Evolutionary conservation across 106 monocot species (phyloP), one percentile per base, ranked within the genome.

Genomic region (Dendrobium nobile): DNA sequence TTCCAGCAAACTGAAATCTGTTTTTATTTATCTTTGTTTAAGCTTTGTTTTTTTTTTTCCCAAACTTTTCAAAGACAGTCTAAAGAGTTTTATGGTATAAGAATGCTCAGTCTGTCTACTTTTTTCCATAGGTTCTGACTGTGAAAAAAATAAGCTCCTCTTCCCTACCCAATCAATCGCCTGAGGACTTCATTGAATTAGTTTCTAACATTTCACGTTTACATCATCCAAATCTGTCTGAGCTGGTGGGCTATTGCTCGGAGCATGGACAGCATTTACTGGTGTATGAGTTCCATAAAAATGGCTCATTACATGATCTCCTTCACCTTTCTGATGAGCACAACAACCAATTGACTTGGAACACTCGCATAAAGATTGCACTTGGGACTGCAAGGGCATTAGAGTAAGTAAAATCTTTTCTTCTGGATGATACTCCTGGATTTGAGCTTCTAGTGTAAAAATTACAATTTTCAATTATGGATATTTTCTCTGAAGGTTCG

Each of bases 301-400:
- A 93, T 81, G 93, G 93, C 10, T 89, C 93, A 9, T 82, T 93
- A 33, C 84, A 87, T 73, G 93, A 93, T 79, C 84, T 88, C 47
- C 90, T 93, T 79, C 87, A 93, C 80, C 78, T 91, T 4, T 82
- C 82, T 41, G 93, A 93, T 84, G 90, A 93, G 79, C 82, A 87
- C 77, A 87, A 77, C 81, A 84, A 89, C 58, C 85, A 88, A 31
- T 76, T 90, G 68, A 82, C 84, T 43, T 93, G 93, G 93, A 89
- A 86, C 61, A 84, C 64, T 40, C 90, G 93, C 72, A 84, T 93
- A 42, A 93, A 87, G 77, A 93, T 93, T 72, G 87, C 93, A 3
- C 85, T 93, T 65, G 93, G 90, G 75, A 84, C 88, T 82, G 93
- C 93, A 73, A 79, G 89, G 17, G 93, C 88, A 65, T 85, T 93